A percentile compares a stretch with the other conserved stretches of the same genome.
These are phyloP conservation scores for Verbascum thapsus DNA, from an alignment of 257 asterid genomes.

Conservation along the genomic window DNA sequence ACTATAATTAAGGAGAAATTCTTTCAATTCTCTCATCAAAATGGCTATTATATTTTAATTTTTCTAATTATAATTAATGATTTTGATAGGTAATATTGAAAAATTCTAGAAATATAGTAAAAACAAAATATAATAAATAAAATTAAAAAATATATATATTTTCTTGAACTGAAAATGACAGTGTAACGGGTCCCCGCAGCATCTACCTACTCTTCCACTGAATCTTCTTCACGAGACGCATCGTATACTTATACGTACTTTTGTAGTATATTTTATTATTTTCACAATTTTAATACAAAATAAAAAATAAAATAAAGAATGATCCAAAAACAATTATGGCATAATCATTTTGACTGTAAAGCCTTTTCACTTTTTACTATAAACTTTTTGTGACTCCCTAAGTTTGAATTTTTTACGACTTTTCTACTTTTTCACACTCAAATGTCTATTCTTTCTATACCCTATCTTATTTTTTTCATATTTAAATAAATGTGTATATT, in stretches of 20 bases:
- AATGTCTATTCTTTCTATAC: not conserved
- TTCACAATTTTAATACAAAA: conserved; percentile 12
- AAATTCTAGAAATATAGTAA: not conserved
- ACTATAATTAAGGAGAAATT: too few species aligned
- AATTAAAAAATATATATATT: not conserved
- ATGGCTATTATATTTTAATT: too few species aligned
- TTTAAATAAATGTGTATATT: not conserved
- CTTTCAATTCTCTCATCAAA: too few species aligned
- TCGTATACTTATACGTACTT: conserved; percentile 29
- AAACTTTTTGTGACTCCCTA: conserved; percentile 53
- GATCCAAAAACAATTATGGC: conserved; percentile 63
- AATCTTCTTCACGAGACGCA: conserved; percentile 76
- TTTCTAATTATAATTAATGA: too few species aligned
- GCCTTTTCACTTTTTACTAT: conserved; percentile 54
- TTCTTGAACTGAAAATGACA: conserved; percentile 30
- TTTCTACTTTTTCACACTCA: conserved; percentile 25
- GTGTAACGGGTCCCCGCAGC: conserved; percentile 42
- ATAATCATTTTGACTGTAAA: conserved; percentile 79
- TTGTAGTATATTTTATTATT: not conserved
- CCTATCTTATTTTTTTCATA: not conserved
- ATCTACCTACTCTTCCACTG: conserved; percentile 62
- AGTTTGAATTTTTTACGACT: conserved; percentile 17
- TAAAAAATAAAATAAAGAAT: conserved; percentile 5
- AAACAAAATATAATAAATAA: too few species aligned
- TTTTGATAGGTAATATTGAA: too few species aligned